Percentiles rank a stretch among this genome's conserved stretches.
phyloP scores from a whole-genome alignment of 495 filamentous ascomycete genomes.

The Endocarpon pusillum region DNA sequence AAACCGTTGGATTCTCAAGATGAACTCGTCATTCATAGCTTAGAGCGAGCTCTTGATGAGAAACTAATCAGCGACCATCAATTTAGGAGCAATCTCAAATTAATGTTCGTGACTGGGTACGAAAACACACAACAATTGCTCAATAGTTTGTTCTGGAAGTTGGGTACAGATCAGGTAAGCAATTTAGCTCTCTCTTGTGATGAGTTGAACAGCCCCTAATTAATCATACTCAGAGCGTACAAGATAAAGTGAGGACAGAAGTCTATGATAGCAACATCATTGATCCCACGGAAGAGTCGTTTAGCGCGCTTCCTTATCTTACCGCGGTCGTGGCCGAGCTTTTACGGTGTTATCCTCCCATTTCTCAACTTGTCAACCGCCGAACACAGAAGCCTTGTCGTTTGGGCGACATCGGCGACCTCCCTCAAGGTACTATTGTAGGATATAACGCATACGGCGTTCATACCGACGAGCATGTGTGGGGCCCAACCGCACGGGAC shows the following conservation, averaged over 20 bases:
- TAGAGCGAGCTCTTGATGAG: conserved; percentile 11
- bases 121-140: conserved; percentile 21
- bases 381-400: conserved; percentile 3
- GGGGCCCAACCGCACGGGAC: conserved; percentile 15
- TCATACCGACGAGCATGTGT: conserved; percentile 15
- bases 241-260: conserved; percentile 15
- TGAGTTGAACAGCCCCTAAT: neutral
- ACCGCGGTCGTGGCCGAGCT: conserved; percentile 21
- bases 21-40: conserved; percentile 13
- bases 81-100: conserved; percentile 20
- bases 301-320: conserved; percentile 20
- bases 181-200: too few species aligned
- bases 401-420: conserved; percentile 14
- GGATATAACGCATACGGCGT: conserved; percentile 22
- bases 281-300: conserved; percentile 10
- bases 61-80: conserved; percentile 13
- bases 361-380: conserved; percentile 22
- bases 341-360: conserved; percentile 24
- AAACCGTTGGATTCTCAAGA: neutral
- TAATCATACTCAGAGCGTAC: conserved; percentile 6
- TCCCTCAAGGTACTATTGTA: conserved; percentile 18
- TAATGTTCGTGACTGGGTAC: conserved; percentile 19
- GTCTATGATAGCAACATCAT: conserved; percentile 7
- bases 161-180: conserved; percentile 13
- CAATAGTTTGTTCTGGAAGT: conserved; percentile 16